Conservation (phyloP, 73 alveolate species). For the Tetrahymena borealis region DNA sequence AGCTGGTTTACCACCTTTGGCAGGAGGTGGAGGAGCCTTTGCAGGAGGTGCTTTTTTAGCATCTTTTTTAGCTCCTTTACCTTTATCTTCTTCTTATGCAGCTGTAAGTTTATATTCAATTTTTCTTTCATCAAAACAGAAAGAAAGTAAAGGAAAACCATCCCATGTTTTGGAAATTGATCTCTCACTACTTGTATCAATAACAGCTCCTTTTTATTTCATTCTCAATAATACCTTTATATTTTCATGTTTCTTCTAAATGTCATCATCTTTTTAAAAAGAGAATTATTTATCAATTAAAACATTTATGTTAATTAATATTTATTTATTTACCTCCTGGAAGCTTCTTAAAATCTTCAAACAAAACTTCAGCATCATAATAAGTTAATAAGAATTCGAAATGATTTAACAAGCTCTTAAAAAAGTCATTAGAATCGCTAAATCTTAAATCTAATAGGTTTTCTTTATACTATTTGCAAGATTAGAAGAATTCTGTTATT, state of each 20-base stretch:
- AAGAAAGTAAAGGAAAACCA: constrained; percentile 5
- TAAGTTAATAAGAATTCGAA: constrained; percentile 9
- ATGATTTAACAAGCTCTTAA: constrained; percentile 7
- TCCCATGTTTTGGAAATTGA: constrained; percentile 36
- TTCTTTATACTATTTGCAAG: constrained; percentile 9
- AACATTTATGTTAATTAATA: background rate
- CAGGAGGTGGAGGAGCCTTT: constrained; percentile 23
- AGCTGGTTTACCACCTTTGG: background rate
- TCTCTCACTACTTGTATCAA: constrained; percentile 39
- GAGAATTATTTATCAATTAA: background rate
- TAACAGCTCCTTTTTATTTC: constrained; percentile 23
- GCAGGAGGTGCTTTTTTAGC: constrained; percentile 29
- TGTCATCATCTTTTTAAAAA: constrained; percentile 15
- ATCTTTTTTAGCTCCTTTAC: constrained; percentile 31
- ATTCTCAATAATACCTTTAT: constrained; percentile 32
- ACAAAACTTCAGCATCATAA: constrained; percentile 23
- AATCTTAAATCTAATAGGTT: constrained; percentile 15
- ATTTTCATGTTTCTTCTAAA: constrained; percentile 38
- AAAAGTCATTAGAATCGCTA: constrained; percentile 4
- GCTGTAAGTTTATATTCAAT: constrained; percentile 12
- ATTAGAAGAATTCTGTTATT: background rate
- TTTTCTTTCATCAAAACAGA: constrained; percentile 13
- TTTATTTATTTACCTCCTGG: constrained; percentile 19
- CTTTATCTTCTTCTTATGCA: background rate
- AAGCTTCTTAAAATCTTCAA: constrained; percentile 34